Percentiles rank a stretch among this genome's conserved stretches.
phyloP scores from a whole-genome alignment of 345 rosid genomes.

The Brassica carinata region DNA sequence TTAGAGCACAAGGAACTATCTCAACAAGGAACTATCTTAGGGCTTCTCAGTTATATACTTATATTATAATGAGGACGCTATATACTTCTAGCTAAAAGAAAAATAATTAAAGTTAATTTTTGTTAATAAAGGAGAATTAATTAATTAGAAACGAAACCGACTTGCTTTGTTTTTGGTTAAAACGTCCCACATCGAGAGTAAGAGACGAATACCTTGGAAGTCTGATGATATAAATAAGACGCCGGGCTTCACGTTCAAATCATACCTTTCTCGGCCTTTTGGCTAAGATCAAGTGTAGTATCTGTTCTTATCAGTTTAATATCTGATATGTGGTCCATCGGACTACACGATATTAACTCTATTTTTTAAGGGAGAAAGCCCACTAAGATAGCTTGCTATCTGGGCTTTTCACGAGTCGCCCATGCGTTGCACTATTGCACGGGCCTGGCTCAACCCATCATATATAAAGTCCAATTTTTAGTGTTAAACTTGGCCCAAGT shows the following conservation, averaged over 20 bases:
- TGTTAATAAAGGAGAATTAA: background rate
- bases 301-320: conserved; percentile 69
- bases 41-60: background rate
- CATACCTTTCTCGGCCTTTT: conserved; percentile 77
- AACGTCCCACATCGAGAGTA: conserved; percentile 34
- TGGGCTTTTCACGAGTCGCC: conserved; percentile 31
- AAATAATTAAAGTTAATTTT: background rate
- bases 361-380: conserved; percentile 25
- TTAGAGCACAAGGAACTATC: background rate
- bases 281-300: conserved; percentile 76
- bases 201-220: background rate
- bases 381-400: conserved; percentile 39
- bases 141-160: too few relatives aligned
- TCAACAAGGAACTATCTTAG: too few relatives aligned
- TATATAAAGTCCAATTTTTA: background rate
- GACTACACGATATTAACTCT: conserved; percentile 36
- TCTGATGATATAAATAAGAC: background rate
- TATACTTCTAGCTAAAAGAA: background rate
- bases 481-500: background rate
- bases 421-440: conserved; percentile 36
- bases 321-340: conserved; percentile 55
- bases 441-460: conserved; percentile 33
- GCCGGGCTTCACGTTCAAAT: rapidly evolving
- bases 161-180: background rate
- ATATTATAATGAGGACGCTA: too few relatives aligned